Evolutionary conservation across 1,284 basidiomycete genomes (phyloP).

Genomic region (Puccinia horiana): DNA sequence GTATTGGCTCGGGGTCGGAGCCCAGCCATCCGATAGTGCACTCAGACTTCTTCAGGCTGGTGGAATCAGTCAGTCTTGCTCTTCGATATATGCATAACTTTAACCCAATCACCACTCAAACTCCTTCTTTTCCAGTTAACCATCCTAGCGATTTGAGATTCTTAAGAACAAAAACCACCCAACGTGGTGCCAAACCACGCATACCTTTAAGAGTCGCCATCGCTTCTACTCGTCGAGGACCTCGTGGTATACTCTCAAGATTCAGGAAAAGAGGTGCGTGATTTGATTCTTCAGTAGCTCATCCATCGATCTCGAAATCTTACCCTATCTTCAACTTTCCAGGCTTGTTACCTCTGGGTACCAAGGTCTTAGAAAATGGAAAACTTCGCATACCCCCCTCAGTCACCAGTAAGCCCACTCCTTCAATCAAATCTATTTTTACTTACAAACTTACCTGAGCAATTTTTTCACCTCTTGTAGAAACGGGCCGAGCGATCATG

Average conservation of each 20-base stretch:
- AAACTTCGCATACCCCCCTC: constrained; percentile 31
- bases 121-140: constrained; percentile 19
- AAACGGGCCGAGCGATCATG: constrained; percentile 29
- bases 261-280: constrained; percentile 34
- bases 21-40: constrained; percentile 30
- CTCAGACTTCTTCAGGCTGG: constrained; percentile 39
- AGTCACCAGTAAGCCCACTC: constrained; percentile 18
- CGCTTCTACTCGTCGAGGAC: constrained; percentile 40
- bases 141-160: constrained; percentile 29
- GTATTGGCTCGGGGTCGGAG: constrained; percentile 48
- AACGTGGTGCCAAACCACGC: constrained; percentile 23
- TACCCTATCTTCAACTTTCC: not conserved
- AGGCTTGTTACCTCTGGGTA: constrained; percentile 45
- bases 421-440: no score
- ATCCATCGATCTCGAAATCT: not conserved
- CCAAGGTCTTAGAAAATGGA: constrained; percentile 28
- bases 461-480: not conserved
- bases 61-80: constrained; percentile 36
- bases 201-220: constrained; percentile 27
- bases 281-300: not conserved
- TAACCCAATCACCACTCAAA: not conserved
- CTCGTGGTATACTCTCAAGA: constrained; percentile 36
- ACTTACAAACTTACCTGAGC: not conserved
- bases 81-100: no score
- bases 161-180: constrained; percentile 37